Evolutionary conservation across 768 basidiomycete genomes (phyloP), one percentile per base, ranked within the genome.

Genomic region (Rhodocollybia butyracea): DNA sequence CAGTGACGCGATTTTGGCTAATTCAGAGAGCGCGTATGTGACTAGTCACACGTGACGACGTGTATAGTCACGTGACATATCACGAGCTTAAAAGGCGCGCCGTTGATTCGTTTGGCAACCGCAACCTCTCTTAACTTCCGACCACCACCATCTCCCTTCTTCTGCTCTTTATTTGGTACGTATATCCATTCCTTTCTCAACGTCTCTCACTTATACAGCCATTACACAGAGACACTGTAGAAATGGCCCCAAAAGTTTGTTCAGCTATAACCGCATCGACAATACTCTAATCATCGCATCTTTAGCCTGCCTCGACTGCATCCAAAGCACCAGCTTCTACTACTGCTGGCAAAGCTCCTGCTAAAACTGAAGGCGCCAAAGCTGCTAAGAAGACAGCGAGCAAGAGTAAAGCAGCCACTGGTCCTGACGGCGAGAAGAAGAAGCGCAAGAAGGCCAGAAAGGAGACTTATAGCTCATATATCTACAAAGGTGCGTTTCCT

Each of bases 391-490:
- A 82, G 67, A 79, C 83, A 2, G 77, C 83, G 12, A 74, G 78
- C 67, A 80, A 84, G 71, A 53, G 58, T 24, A 52, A 58, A 27
- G 68, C 76, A 27, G 67, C 75, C 55, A 71, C 85, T 6, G 74
- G 78, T 36, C 79, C 78, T 39, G 85, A 83, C 52, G 84, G 81
- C 45, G 88, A 92, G 71, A 91, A 91, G 83, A 94, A 94, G 57
- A 60, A 45, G 58, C 57, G 54, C 43, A 54, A 57, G 55, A 60
- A 61, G 46, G 48, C 56, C 27, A 55, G 92, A 73, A 92, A 92
- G 79, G 91, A 94, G 79, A 93, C 91, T 2, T 94, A 93, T 78
- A 88, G 91, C 21, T 91, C 91, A 31, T 96, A 96, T 80, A 94
- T 97, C 71, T 94, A 92, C 81, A 94, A 93, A 75, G 89, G 90